Evolutionary conservation across 2,329 filamentous ascomycete genomes (phyloP).

Genomic region (Paecilomyces sp.): DNA sequence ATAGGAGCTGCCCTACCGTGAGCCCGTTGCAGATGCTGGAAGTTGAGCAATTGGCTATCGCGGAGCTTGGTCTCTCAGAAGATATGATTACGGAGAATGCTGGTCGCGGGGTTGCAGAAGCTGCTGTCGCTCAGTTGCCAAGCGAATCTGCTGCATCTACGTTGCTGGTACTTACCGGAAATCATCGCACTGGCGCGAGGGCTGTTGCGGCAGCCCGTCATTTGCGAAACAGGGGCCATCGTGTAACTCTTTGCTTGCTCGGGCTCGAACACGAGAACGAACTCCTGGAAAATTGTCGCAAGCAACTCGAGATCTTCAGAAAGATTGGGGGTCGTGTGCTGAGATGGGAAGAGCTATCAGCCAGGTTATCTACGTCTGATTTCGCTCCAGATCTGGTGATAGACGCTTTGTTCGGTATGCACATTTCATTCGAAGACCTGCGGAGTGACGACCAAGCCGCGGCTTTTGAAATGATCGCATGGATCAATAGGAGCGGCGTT

Average conservation of each 20-base stretch:
- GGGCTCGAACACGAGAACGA: conserved; percentile 78
- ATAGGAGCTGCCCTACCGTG: conserved; percentile 50
- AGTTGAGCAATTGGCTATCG: conserved; percentile 82
- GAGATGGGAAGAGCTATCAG: conserved; percentile 52
- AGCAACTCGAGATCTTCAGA: conserved; percentile 76
- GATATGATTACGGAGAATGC: conserved; percentile 91
- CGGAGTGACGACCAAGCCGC: conserved; percentile 74
- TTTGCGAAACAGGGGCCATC: conserved; percentile 72
- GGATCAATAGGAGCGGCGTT: conserved; percentile 82
- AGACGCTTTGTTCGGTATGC: conserved; percentile 80
- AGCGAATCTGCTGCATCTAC: conserved; percentile 47
- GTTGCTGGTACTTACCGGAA: conserved; percentile 82
- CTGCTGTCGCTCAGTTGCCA: conserved; percentile 63
- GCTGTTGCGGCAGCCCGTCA: conserved; percentile 82
- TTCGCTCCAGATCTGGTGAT: conserved; percentile 72
- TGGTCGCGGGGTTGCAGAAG: conserved; percentile 77
- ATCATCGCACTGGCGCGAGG: conserved; percentile 80
- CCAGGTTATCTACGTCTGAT: conserved; percentile 45
- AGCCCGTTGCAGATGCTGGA: conserved; percentile 80
- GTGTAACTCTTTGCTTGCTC: conserved; percentile 75
- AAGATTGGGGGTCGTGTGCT: conserved; percentile 72
- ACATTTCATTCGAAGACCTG: conserved; percentile 82
- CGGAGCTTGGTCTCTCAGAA: conserved; percentile 78
- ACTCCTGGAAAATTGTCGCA: conserved; percentile 69
- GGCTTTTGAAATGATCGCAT: conserved; percentile 84